phyloP scores from a whole-genome alignment of 257 asterid species.

The Striga asiatica region DNA sequence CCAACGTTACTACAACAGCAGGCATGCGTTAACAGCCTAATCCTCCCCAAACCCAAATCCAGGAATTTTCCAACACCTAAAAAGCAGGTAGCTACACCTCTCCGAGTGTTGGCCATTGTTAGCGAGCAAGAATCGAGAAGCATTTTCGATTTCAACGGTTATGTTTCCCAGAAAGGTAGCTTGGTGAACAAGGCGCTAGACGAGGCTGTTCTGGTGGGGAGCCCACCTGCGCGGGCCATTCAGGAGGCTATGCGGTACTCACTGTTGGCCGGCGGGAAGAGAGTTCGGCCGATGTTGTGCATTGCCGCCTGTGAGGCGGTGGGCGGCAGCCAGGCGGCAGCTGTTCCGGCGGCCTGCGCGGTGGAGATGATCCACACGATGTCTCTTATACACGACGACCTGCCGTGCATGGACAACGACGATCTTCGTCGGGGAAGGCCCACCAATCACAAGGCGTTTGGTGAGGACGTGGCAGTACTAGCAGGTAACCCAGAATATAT shows the following conservation, averaged over 20 bases:
- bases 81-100: neutral
- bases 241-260: slow-evolving; percentile 78
- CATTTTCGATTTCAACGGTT: neutral
- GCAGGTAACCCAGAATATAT: no score
- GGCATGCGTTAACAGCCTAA: no score
- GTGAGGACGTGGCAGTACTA: slow-evolving; percentile 65
- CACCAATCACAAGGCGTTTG: slow-evolving; percentile 56
- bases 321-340: slow-evolving; percentile 52
- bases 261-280: slow-evolving; percentile 59
- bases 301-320: slow-evolving; percentile 69
- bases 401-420: slow-evolving; percentile 76
- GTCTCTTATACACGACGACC: slow-evolving; percentile 65
- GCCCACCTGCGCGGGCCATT: slow-evolving; percentile 33
- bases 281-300: slow-evolving; percentile 68
- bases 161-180: neutral
- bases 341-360: slow-evolving; percentile 73
- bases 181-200: neutral
- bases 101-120: neutral
- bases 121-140: neutral
- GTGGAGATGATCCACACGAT: slow-evolving; percentile 82
- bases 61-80: neutral
- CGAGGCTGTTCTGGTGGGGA: neutral
- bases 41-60: neutral
- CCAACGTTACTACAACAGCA: no score
- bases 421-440: slow-evolving; percentile 78